Conservation (phyloP, 352 stramenopile species). For the Pythium dissotocum region DNA sequence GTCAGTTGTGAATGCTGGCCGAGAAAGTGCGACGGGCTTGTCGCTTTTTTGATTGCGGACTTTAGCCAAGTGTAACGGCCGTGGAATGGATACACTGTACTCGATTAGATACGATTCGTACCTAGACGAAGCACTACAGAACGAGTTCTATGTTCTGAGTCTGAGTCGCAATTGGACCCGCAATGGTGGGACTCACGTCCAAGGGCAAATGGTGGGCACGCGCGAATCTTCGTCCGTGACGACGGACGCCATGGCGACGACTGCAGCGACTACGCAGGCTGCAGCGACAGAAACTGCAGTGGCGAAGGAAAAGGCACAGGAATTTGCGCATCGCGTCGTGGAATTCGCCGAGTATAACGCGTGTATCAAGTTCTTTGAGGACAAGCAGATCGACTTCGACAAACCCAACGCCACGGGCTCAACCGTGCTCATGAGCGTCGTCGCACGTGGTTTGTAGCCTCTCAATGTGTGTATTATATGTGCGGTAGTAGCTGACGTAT, state of each 20-base stretch:
- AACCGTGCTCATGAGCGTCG: slow-evolving; percentile 83
- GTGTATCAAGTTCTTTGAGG: slow-evolving; percentile 61
- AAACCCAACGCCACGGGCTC: slow-evolving; percentile 57
- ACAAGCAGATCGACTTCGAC: slow-evolving; percentile 66
- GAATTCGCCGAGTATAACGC: slow-evolving; percentile 64
- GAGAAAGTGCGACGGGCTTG: slow-evolving; percentile 3
- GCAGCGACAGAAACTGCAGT: background rate
- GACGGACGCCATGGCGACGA: slow-evolving; percentile 6
- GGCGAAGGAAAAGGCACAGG: slow-evolving; percentile 35
- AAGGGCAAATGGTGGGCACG: background rate
- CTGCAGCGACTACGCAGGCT: background rate
- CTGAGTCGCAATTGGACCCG: slow-evolving; percentile 6
- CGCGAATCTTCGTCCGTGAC: slow-evolving; percentile 1
- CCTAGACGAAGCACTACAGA: background rate
- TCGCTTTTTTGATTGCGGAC: background rate
- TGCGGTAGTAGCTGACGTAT: background rate
- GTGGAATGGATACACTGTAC: slow-evolving; percentile 8
- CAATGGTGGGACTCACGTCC: background rate
- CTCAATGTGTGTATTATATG: background rate
- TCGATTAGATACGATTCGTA: slow-evolving; percentile 11
- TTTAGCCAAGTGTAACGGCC: slow-evolving; percentile 18
- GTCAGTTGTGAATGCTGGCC: background rate
- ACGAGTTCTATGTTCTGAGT: slow-evolving; percentile 10
- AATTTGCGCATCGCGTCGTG: slow-evolving; percentile 74
- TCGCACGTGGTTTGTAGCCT: slow-evolving; percentile 50